A percentile compares a stretch with the other conserved stretches of the same genome.
These are phyloP conservation scores for Linnemannia elongata DNA, from an alignment of 192 early-diverging fungal genomes.

Conservation along the genomic window DNA sequence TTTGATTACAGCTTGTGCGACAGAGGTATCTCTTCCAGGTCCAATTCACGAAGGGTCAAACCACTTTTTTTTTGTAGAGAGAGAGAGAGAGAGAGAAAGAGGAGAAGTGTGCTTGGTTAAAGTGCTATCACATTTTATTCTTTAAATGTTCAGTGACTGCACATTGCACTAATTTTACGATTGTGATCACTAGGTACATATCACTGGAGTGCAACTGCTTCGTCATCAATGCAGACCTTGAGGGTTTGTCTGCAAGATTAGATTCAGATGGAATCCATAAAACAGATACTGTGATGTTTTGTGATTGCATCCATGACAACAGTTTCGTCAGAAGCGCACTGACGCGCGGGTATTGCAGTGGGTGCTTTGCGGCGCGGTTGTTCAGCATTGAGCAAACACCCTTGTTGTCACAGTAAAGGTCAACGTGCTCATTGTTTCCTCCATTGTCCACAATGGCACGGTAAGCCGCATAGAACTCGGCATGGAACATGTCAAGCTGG, in stretches of 20 bases:
- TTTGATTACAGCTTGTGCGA: too few relatives aligned
- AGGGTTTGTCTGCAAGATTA: conserved; percentile 19
- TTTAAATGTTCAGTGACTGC: too few relatives aligned
- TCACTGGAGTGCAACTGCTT: neutral
- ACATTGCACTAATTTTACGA: too few relatives aligned
- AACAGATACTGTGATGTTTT: conserved; percentile 1
- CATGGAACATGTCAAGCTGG: neutral
- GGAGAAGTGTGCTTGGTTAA: too few relatives aligned
- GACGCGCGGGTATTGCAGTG: neutral
- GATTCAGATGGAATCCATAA: conserved; percentile 5
- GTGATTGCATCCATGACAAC: conserved; percentile 10
- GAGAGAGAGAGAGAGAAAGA: too few relatives aligned
- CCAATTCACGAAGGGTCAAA: too few relatives aligned
- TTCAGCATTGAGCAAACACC: conserved; percentile 4
- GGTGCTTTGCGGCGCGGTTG: neutral
- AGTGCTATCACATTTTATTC: too few relatives aligned
- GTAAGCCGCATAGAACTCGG: conserved; percentile 13
- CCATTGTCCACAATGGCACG: conserved; percentile 17
- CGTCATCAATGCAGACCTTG: conserved; percentile 6
- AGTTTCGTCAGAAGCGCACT: neutral
- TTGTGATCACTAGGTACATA: neutral
- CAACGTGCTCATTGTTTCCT: neutral
- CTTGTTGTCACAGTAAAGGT: neutral
- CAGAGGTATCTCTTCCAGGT: too few relatives aligned
- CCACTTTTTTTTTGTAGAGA: too few relatives aligned